A percentile compares a stretch with the other conserved stretches of the same genome.
phyloP scores from a whole-genome alignment of 23 red algal genomes.

The Chondrus crispus region DNA sequence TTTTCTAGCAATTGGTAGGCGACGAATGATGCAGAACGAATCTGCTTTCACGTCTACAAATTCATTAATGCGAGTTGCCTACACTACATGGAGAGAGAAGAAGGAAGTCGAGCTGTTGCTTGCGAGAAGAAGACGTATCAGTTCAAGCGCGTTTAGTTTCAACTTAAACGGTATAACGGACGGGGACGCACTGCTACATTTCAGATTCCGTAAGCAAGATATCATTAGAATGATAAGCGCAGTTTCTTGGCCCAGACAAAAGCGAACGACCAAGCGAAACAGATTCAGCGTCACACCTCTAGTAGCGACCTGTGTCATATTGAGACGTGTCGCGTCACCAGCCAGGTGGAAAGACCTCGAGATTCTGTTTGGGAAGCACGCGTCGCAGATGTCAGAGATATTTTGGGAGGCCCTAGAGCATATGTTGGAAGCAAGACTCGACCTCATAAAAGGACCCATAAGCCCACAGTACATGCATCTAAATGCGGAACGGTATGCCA shows the following conservation, averaged over 20 bases:
- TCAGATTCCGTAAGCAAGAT: background rate
- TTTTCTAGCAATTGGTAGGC: too few relatives aligned
- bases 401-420: constrained; percentile 29
- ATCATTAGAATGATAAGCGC: background rate
- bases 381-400: background rate
- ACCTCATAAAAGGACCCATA: background rate
- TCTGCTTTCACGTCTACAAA: too few relatives aligned
- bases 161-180: too few relatives aligned
- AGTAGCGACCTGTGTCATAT: background rate
- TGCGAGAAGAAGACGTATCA: too few relatives aligned
- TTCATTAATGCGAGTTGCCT: too few relatives aligned
- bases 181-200: background rate
- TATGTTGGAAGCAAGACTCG: background rate
- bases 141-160: too few relatives aligned
- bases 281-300: background rate
- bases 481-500: too few relatives aligned
- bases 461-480: too few relatives aligned
- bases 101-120: too few relatives aligned
- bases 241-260: background rate
- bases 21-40: too few relatives aligned
- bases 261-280: background rate
- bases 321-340: background rate
- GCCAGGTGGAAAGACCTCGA: background rate
- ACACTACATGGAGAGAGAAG: too few relatives aligned
- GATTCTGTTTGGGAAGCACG: constrained; percentile 4